Percentiles rank a stretch among this genome's conserved stretches.
Conservation (phyloP, 805 yeast genomes). For the Candida coquimbonensis region DNA sequence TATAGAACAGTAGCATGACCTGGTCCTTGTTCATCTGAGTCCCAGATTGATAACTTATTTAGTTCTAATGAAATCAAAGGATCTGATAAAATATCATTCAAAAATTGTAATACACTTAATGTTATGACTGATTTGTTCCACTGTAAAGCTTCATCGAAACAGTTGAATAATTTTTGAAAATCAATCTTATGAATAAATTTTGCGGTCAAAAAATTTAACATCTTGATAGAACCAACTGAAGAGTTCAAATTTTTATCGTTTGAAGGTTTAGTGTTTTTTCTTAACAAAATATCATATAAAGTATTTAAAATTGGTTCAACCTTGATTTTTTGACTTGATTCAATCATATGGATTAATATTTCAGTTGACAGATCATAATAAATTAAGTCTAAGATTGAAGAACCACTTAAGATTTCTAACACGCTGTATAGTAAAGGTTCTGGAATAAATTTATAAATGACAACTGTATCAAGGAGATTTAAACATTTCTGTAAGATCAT, state of each 20-base stretch:
- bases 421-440: conserved; percentile 27
- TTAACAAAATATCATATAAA: conserved; percentile 13
- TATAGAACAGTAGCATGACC: conserved; percentile 13
- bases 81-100: conserved; percentile 33
- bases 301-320: conserved; percentile 11
- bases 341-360: conserved; percentile 30
- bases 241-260: conserved; percentile 22
- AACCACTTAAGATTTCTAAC: conserved; percentile 40
- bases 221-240: conserved; percentile 33
- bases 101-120: conserved; percentile 32
- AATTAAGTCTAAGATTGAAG: conserved; percentile 30
- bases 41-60: conserved; percentile 35
- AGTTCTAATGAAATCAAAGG: conserved; percentile 25
- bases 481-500: conserved; percentile 33
- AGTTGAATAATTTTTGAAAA: conserved; percentile 26
- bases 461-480: conserved; percentile 35
- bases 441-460: conserved; percentile 43
- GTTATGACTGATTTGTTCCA: conserved; percentile 34
- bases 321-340: conserved; percentile 1
- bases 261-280: conserved; percentile 6
- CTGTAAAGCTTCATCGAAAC: conserved; percentile 26
- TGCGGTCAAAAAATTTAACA: conserved; percentile 29
- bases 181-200: conserved; percentile 21
- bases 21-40: conserved; percentile 13
- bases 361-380: conserved; percentile 32